Conservation (phyloP, 495 filamentous ascomycete genomes). For the Cetradonia linearis region DNA sequence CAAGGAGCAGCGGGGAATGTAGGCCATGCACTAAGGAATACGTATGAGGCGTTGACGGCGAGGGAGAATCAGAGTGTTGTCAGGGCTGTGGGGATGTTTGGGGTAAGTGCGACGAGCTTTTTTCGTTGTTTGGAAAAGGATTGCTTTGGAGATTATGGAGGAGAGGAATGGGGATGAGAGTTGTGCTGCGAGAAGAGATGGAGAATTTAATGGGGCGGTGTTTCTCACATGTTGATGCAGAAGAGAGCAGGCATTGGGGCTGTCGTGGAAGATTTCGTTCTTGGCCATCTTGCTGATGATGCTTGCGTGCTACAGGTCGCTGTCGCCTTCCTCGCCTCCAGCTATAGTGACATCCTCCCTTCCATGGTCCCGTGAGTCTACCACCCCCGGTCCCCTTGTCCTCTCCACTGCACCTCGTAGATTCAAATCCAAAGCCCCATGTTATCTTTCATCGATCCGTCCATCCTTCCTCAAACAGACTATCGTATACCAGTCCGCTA, state of each 20-base stretch:
- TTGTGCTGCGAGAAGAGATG: background rate
- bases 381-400: background rate
- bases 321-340: conserved; percentile 23
- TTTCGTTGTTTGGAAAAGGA: background rate
- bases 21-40: conserved; percentile 12
- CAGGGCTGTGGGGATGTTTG: conserved; percentile 23
- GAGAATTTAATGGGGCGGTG: background rate
- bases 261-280: background rate
- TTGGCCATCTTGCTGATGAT: background rate
- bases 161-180: background rate
- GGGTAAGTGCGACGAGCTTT: conserved; percentile 15
- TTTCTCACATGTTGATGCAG: too few species aligned
- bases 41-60: conserved; percentile 22
- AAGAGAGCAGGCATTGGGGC: too few species aligned
- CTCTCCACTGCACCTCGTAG: too few species aligned
- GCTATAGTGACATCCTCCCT: conserved; percentile 20
- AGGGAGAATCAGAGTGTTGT: conserved; percentile 22
- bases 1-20: background rate
- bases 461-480: background rate
- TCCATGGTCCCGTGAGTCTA: conserved; percentile 15
- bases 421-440: too few species aligned
- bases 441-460: background rate
- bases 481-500: background rate
- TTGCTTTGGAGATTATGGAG: background rate
- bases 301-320: conserved; percentile 17